Evolutionary conservation across 1,284 basidiomycete species (phyloP), one percentile per base, ranked within the genome.

Genomic region (Mycena citricolor): DNA sequence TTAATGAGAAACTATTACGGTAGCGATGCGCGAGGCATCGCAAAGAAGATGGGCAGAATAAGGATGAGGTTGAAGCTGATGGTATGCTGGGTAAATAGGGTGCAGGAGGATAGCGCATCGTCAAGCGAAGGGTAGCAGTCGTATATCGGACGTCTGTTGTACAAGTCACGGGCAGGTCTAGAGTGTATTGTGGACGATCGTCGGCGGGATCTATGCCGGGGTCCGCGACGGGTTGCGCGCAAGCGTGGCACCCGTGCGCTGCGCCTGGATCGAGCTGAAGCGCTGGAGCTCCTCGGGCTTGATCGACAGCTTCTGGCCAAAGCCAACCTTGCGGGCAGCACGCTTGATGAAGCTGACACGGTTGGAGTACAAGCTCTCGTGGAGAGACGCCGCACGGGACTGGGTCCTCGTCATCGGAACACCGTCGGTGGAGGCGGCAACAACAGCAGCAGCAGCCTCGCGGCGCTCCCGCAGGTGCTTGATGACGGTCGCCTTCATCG

Each of bases 311-410:
- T 85, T 86, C 61, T 81, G 78, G 48, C 88, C 86, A 59, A 94
- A 89, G 46, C 89, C 90, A 56, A 91, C 86, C 70, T 85, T 88
- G 70, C 85, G 81, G 39, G 77, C 85, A 38, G 90, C 90, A 42
- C 90, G 86, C 58, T 82, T 81, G 65, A 94, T 85, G 79, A 94
- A 94, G 50, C 80, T 83, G 39, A 88, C 86, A 76, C 92, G 91
- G 70, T 94, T 94, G 43, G 84, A 86, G 81, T 97, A 97, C 60
- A 97, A 68, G 31, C 89, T 91, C 71, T 95, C 93, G 75, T 95
- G 89, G 58, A 91, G 77, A 35, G 88, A 90, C n/a, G 87, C 87
- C 31, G 83, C 90, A 61, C 94, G 90, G 7, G 90, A 94, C 57
- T 87, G 81, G 37, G 89, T 94, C 59, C 91, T 86, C 26, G 77